phyloP scores from a whole-genome alignment of 2,329 filamentous ascomycete genomes.

The Hymenoscyphus scutula region DNA sequence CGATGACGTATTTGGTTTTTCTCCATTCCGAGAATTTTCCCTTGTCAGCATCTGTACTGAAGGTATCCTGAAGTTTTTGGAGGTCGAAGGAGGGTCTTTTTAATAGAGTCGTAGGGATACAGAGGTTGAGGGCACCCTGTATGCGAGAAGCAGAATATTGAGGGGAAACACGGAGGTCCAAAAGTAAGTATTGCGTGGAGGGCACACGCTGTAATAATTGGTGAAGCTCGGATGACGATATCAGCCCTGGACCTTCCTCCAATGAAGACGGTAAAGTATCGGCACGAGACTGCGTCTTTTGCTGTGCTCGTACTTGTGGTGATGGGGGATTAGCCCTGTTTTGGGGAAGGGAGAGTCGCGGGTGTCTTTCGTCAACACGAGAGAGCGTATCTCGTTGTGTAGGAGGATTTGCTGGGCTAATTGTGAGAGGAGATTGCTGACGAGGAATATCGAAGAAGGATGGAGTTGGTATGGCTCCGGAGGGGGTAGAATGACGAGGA shows the following conservation, averaged over 20 bases:
- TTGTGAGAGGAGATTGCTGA: constrained; percentile 46
- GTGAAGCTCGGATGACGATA: constrained; percentile 54
- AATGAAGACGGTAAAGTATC: constrained; percentile 53
- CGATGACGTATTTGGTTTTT: constrained; percentile 71
- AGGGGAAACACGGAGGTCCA: constrained; percentile 85
- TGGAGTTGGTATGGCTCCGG: constrained; percentile 21
- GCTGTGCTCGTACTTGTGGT: constrained; percentile 33
- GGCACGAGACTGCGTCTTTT: constrained; percentile 38
- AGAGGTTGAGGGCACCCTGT: constrained; percentile 80
- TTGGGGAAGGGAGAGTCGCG: constrained; percentile 53
- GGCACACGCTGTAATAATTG: constrained; percentile 50
- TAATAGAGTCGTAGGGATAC: constrained; percentile 89
- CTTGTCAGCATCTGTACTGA: constrained; percentile 69
- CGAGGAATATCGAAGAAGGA: constrained; percentile 44
- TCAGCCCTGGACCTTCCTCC: constrained; percentile 49
- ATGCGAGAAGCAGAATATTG: constrained; percentile 77
- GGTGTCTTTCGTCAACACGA: constrained; percentile 49
- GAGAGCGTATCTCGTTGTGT: constrained; percentile 28
- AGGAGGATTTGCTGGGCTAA: constrained; percentile 36
- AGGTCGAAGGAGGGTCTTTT: constrained; percentile 90
- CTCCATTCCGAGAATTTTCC: constrained; percentile 75
- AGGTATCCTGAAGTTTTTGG: constrained; percentile 82
- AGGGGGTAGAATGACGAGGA: constrained; percentile 49
- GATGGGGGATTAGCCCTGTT: constrained; percentile 45
- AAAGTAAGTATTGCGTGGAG: constrained; percentile 52